A percentile compares a stretch with the other conserved stretches of the same genome.
Conservation (phyloP, 495 filamentous ascomycete species). For the Penicillium daleae region DNA sequence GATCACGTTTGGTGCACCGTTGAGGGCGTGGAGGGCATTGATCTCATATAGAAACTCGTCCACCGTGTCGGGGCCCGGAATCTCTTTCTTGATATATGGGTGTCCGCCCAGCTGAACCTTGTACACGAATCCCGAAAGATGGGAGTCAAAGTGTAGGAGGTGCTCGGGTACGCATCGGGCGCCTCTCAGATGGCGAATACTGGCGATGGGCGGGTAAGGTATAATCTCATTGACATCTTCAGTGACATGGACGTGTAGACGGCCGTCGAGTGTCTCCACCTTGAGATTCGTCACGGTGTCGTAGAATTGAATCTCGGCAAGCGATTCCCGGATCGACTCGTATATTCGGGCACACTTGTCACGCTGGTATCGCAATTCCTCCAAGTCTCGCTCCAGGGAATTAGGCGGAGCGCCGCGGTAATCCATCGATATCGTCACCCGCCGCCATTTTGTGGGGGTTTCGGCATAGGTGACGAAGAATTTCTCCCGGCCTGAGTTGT, state of each 20-base stretch:
- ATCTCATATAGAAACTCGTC: constrained; percentile 99
- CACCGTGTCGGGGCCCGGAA: constrained; percentile 92
- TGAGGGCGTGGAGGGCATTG: constrained; percentile 85
- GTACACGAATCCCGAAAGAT: constrained; percentile 97
- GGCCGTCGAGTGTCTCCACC: constrained; percentile 84
- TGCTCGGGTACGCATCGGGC: constrained; percentile 66
- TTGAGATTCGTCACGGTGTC: constrained; percentile 96
- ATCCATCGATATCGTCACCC: constrained; percentile 92
- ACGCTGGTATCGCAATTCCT: constrained; percentile 77
- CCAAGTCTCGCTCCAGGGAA: constrained; percentile 84
- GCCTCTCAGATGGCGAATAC: constrained; percentile 76
- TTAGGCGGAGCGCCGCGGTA: constrained; percentile 80
- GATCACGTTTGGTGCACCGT: constrained; percentile 75
- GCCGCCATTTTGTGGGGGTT: constrained; percentile 74
- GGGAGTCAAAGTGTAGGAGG: constrained; percentile 81
- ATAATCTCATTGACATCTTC: constrained; percentile 97
- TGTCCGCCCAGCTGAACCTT: constrained; percentile 74
- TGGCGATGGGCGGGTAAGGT: constrained; percentile 74
- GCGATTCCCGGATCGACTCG: constrained; percentile 90
- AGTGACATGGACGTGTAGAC: constrained; percentile 96
- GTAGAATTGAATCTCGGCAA: constrained; percentile 92
- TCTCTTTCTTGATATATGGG: constrained; percentile 94
- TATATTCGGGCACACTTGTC: constrained; percentile 96
- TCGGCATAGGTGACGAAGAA: constrained; percentile 97
- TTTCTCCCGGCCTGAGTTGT: constrained; percentile 92